Evolutionary conservation across 768 basidiomycete species (phyloP).

Genomic region (Boletus rubroflammeus): DNA sequence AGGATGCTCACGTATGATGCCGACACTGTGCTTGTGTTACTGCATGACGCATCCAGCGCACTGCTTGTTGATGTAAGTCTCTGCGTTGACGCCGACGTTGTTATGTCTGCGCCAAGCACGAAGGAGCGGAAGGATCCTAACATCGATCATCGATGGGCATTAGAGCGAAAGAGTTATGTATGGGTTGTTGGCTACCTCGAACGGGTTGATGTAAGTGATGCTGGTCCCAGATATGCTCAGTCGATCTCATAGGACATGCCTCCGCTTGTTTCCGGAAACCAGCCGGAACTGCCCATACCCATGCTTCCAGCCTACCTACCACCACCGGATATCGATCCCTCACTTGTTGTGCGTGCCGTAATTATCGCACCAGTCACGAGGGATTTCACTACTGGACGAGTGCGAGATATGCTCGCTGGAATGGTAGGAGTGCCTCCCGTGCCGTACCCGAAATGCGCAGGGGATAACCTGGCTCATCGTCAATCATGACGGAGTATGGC

Average conservation of each 20-base stretch:
- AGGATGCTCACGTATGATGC: slow-evolving; percentile 61
- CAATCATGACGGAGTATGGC: background rate
- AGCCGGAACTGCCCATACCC: slow-evolving; percentile 43
- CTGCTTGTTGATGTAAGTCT: slow-evolving; percentile 57
- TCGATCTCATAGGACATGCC: slow-evolving; percentile 16
- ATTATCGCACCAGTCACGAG: slow-evolving; percentile 41
- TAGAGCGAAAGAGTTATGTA: slow-evolving; percentile 48
- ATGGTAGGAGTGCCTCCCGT: slow-evolving; percentile 19
- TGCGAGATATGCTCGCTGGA: slow-evolving; percentile 22
- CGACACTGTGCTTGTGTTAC: slow-evolving; percentile 40
- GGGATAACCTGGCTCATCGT: background rate
- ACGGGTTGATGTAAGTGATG: slow-evolving; percentile 37
- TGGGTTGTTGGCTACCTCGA: slow-evolving; percentile 62
- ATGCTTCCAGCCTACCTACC: slow-evolving; percentile 39
- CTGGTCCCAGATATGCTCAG: slow-evolving; percentile 1
- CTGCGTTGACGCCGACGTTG: slow-evolving; percentile 38
- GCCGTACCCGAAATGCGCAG: slow-evolving; percentile 20
- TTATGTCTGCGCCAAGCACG: slow-evolving; percentile 13
- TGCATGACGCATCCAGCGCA: slow-evolving; percentile 49
- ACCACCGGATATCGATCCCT: slow-evolving; percentile 39
- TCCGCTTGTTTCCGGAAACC: slow-evolving; percentile 7
- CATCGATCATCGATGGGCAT: slow-evolving; percentile 41
- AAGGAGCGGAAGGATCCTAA: slow-evolving; percentile 7
- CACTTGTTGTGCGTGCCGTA: slow-evolving; percentile 52
- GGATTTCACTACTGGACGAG: slow-evolving; percentile 40